Base-by-base conservation (phyloP, 2,329 filamentous ascomycete species). In the Sporothrix brasiliensis region DNA sequence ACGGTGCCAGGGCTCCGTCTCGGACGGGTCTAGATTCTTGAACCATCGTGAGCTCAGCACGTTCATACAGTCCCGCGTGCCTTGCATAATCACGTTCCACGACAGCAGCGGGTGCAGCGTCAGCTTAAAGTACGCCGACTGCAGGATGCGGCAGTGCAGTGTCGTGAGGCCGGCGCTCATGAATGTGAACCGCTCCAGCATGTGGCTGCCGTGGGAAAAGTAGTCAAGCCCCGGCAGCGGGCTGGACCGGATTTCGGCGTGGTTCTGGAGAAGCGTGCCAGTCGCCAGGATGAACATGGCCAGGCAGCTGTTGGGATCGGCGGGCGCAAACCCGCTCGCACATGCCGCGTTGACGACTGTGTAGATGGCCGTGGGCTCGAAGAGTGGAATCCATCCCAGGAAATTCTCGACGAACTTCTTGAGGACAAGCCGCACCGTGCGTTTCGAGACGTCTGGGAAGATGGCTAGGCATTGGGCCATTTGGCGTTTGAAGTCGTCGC, bases 121-220 rank as follows among this genome's bases (percentile, higher is more conserved):
- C 24, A 72, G 67, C 63, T 71, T 70, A 47, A 73, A 72, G 58
- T 72, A 73, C 2, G 65, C 63, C 16, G 70, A 69, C 68, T 73
- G 72, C 47, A 73, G 70, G n/a, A 73, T 69, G 30, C 70, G 70
- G 72, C 72, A 72, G 30, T 73, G 72, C 50, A 73, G 58, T 3
- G 63, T 63, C 4, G 70, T 71, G 16, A 73, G 63, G 27, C 56
- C 70, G 41, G 68, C 44, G 54, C 66, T 61, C 53, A 73, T 53
- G 47, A 73, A 70, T 3, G 70, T 54, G 21, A 73, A 69, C 16
- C 65, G 56, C 56, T 73, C 70, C 4, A 73, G 56, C 24, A 66
- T 44, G 2, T 58, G 70, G 68, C 63, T 68, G 54, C 68, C 72
- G 24, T 71, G 67, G 4, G 69, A 49, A 52, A 70, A 73, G 66